Conservation (phyloP, 2,329 filamentous ascomycete species). For the Zasmidium cellare region DNA sequence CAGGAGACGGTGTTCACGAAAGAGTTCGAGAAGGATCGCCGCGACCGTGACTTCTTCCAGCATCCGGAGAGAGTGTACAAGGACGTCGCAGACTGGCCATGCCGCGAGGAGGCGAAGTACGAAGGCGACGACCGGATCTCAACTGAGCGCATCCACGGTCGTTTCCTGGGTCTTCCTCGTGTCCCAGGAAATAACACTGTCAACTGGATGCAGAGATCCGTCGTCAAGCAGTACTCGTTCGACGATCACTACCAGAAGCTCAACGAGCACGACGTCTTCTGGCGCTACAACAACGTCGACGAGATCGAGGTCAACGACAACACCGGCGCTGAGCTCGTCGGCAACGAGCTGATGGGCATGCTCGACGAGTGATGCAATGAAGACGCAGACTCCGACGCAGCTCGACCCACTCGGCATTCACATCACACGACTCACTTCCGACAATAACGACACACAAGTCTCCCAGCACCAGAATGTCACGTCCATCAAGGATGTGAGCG, state of each 20-base stretch:
- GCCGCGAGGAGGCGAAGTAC: slow-evolving; percentile 45
- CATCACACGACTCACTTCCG: no score
- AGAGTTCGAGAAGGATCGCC: neutral
- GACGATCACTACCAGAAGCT: slow-evolving; percentile 35
- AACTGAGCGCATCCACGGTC: slow-evolving; percentile 43
- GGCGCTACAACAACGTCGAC: slow-evolving; percentile 17
- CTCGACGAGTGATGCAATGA: slow-evolving; percentile 13
- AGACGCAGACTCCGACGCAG: neutral
- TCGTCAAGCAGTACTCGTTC: slow-evolving; percentile 39
- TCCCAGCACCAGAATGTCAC: no score
- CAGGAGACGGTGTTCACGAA: slow-evolving; percentile 39
- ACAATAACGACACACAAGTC: no score
- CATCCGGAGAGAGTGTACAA: neutral
- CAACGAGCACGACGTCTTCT: slow-evolving; percentile 16
- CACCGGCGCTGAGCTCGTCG: slow-evolving; percentile 22
- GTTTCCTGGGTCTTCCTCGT: slow-evolving; percentile 46
- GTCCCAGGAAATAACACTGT: slow-evolving; percentile 42
- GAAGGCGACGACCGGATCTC: slow-evolving; percentile 49
- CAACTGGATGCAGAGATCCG: slow-evolving; percentile 43
- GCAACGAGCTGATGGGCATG: slow-evolving; percentile 22
- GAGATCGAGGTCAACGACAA: slow-evolving; percentile 23
- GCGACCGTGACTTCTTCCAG: neutral
- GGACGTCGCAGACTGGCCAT: slow-evolving; percentile 43
- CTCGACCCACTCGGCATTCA: neutral
- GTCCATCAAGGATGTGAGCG: no score